Conservation (phyloP, 2,329 filamentous ascomycete species). For the Aureobasidium sp. region DNA sequence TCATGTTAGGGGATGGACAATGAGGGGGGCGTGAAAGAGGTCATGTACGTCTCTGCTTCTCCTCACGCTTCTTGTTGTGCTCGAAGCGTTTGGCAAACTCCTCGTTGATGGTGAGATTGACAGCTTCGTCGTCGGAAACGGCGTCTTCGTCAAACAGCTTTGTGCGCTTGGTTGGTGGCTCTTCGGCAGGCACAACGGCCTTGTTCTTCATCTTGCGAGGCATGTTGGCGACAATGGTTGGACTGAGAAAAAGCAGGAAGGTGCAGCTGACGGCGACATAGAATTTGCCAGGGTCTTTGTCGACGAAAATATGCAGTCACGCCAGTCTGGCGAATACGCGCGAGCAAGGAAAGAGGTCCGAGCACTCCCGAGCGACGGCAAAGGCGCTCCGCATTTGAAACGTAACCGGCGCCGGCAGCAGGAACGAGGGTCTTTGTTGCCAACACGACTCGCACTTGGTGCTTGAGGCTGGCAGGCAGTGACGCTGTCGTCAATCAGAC, state of each 20-base stretch:
- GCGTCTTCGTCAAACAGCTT: slow-evolving; percentile 25
- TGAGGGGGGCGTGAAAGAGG: slow-evolving; percentile 13
- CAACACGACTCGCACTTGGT: too few relatives aligned
- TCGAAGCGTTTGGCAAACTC: slow-evolving; percentile 87
- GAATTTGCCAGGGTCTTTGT: slow-evolving; percentile 6
- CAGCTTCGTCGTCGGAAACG: slow-evolving; percentile 21
- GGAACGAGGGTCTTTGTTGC: background rate
- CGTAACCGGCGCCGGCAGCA: background rate
- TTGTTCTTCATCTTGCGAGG: slow-evolving; percentile 15
- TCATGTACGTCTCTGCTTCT: slow-evolving; percentile 59
- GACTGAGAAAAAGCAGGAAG: background rate
- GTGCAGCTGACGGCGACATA: background rate
- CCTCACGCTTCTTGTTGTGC: slow-evolving; percentile 94
- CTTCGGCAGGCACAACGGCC: background rate
- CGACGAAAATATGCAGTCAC: background rate
- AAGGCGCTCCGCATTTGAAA: background rate
- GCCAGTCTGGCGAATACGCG: background rate
- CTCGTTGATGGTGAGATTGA: slow-evolving; percentile 64
- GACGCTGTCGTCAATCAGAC: background rate
- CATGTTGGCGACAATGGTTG: background rate
- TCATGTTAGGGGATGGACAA: slow-evolving; percentile 11
- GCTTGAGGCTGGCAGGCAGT: background rate
- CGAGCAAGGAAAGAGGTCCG: background rate
- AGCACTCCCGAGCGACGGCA: background rate
- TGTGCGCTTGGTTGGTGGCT: slow-evolving; percentile 26